Conservation (phyloP, 257 asterid genomes). For the Nyctanthes arbortristis region DNA sequence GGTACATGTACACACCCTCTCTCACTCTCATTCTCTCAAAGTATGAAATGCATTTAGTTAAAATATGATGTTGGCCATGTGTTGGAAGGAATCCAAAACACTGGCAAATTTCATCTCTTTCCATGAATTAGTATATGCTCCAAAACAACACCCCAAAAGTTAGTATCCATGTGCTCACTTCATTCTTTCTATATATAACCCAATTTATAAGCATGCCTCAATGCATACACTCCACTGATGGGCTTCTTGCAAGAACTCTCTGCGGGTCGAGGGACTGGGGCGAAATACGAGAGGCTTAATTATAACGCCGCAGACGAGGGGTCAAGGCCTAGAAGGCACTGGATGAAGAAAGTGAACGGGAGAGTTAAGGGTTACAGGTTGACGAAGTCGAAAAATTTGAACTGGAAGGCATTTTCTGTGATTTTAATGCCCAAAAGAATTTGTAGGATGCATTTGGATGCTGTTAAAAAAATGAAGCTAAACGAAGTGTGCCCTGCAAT, state of each 20-base stretch:
- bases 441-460: slow-evolving; percentile 31
- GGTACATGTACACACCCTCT: slow-evolving; percentile 11
- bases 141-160: slow-evolving; percentile 21
- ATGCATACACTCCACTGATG: slow-evolving; percentile 6
- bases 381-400: slow-evolving; percentile 47
- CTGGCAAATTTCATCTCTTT: slow-evolving; percentile 38
- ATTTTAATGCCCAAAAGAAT: slow-evolving; percentile 36
- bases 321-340: slow-evolving; percentile 32
- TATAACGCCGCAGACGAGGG: slow-evolving; percentile 26
- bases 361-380: slow-evolving; percentile 54
- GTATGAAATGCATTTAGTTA: slow-evolving; percentile 27
- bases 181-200: slow-evolving; percentile 18
- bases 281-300: slow-evolving; percentile 51
- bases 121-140: slow-evolving; percentile 25
- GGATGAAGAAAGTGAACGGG: slow-evolving; percentile 47
- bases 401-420: slow-evolving; percentile 51
- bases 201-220: neutral
- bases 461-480: slow-evolving; percentile 38
- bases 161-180: slow-evolving; percentile 45
- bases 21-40: slow-evolving; percentile 1
- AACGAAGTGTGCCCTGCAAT: slow-evolving; percentile 49
- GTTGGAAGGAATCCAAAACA: slow-evolving; percentile 39
- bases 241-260: slow-evolving; percentile 21
- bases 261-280: slow-evolving; percentile 16
- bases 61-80: slow-evolving; percentile 56